Evolutionary conservation across 257 asterid genomes (phyloP).

Genomic region (Solanum sparsipilum): DNA sequence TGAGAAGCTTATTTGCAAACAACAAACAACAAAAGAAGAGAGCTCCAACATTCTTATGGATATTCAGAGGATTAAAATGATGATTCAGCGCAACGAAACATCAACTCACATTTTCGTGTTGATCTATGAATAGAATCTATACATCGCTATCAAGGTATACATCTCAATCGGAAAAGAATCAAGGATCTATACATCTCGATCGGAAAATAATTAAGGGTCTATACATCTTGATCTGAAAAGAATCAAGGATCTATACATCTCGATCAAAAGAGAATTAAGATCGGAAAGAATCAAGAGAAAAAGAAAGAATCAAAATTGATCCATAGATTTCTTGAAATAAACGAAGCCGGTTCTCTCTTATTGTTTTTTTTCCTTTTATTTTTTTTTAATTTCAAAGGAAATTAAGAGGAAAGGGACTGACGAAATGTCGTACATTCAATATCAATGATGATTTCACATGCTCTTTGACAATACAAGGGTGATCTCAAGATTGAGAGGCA

Average conservation of each 20-base stretch:
- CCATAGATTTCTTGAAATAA: not conserved
- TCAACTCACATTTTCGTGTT: not conserved
- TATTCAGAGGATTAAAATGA: too few relatives aligned
- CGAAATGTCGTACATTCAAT: not conserved
- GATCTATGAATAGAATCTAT: not conserved
- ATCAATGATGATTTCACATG: not conserved
- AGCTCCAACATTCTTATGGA: too few relatives aligned
- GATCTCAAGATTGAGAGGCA: not conserved
- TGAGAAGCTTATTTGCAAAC: too few relatives aligned
- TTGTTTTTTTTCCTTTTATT: not conserved
- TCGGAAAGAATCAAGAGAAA: not conserved
- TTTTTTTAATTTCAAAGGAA: not conserved
- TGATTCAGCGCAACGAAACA: too few relatives aligned
- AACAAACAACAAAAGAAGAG: too few relatives aligned
- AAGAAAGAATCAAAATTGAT: not conserved
- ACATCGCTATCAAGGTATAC: not conserved
- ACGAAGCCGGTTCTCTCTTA: not conserved
- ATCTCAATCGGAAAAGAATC: not conserved
- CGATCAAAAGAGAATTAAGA: not conserved
- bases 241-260: not conserved
- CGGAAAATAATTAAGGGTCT: not conserved
- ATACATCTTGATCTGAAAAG: not conserved
- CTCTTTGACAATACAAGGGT: not conserved
- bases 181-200: not conserved
- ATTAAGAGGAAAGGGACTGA: not conserved